Evolutionary conservation across 176 grass and related monocot genomes (phyloP), one percentile per base, ranked within the genome.

Genomic region (Musa schizocarpa): DNA sequence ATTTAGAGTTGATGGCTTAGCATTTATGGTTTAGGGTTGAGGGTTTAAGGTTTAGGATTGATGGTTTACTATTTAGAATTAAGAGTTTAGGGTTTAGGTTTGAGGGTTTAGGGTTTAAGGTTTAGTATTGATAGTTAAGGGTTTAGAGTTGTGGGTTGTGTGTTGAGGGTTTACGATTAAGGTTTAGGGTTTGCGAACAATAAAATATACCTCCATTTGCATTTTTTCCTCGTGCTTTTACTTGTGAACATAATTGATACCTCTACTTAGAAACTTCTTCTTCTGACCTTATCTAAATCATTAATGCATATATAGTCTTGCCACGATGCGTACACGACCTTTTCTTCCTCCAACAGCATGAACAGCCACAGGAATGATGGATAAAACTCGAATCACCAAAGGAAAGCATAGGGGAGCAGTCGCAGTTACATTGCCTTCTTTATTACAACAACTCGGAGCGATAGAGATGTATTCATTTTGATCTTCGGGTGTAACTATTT

Each of bases 331-430:
- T 43, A 92, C 20, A 3, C 80, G 84, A 72, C 80, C 78, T 80
- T 86, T 75, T 69, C 88, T 79, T 1, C 89, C 92, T 51, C 92
- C 89, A 75, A 81, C 72, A 59, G 89, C 92, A 84, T 87, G 87
- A 77, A 96, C 67, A 73, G 88, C 87, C 78, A 96, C 87, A 13
- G 89, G 89, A 20, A 96, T 68, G 48, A 80, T 62, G 17, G 84
- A 89, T 43, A 96, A 77, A 77, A 89, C 81, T 2, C 54, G 72
- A 56, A 96, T 73, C 70, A 96, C 89, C 68, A 96, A 72, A 58
- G 87, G 89, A 77, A 89, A 88, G 57, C 68, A 72, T 6, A 83
- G 78, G 53, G 89, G 89, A 27, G 69, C 55, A 74, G 71, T 52
- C 27, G 13, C 81, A 29, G 27, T 29, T 29, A 1, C 59, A 79